Conservation (phyloP, 2,329 filamentous ascomycete genomes). For the Fusarium agapanthi region DNA sequence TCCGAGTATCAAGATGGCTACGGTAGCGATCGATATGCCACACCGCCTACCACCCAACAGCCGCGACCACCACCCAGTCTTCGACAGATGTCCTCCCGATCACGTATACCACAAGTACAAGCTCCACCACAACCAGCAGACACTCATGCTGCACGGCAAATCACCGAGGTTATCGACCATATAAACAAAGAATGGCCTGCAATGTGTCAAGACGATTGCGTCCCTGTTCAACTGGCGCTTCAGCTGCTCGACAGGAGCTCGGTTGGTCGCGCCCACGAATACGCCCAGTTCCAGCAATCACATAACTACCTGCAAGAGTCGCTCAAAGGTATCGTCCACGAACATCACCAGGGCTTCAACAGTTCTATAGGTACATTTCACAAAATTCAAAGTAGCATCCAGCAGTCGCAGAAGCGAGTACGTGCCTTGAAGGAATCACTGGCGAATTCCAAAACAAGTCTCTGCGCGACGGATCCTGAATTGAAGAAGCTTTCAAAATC, state of each 20-base stretch:
- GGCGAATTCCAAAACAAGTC: conserved; percentile 78
- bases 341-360: conserved; percentile 99
- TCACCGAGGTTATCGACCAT: conserved; percentile 75
- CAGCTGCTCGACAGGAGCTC: conserved; percentile 95
- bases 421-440: conserved; percentile 85
- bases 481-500: conserved; percentile 87
- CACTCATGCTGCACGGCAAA: conserved; percentile 64
- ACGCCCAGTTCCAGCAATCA: conserved; percentile 83
- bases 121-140: conserved; percentile 23
- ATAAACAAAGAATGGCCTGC: conserved; percentile 92
- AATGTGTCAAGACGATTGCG: conserved; percentile 87
- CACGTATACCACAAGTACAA: conserved; percentile 44
- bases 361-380: conserved; percentile 99
- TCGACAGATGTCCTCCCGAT: conserved; percentile 48
- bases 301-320: conserved; percentile 91
- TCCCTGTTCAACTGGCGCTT: conserved; percentile 93
- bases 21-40: conserved; percentile 53
- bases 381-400: conserved; percentile 95
- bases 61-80: conserved; percentile 41
- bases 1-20: conserved; percentile 51
- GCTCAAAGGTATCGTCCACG: conserved; percentile 94
- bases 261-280: conserved; percentile 88
- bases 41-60: conserved; percentile 45
- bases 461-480: conserved; percentile 88
- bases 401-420: conserved; percentile 85